A percentile compares a stretch with the other conserved stretches of the same genome.
Conservation (phyloP, 108 stramenopile species). For the Nannochloropsis salina region DNA sequence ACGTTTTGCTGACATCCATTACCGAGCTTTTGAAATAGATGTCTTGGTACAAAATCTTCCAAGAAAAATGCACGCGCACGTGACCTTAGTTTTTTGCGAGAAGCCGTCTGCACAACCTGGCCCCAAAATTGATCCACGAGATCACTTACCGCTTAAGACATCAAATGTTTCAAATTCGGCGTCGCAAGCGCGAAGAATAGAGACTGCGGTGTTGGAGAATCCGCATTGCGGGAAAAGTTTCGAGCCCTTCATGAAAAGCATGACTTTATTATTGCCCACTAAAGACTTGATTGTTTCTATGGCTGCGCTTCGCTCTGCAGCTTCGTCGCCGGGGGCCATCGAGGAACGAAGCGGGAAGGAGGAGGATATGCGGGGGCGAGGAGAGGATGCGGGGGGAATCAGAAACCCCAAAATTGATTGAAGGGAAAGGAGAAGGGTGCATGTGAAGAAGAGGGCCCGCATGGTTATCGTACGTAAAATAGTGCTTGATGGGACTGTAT, state of each 20-base stretch:
- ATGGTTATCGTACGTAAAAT: background rate
- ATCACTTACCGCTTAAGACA: conserved; percentile 50
- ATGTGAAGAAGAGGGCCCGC: background rate
- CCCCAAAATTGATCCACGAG: too few species aligned
- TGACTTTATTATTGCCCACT: conserved; percentile 65
- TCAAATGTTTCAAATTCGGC: conserved; percentile 75
- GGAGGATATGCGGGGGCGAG: background rate
- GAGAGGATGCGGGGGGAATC: background rate
- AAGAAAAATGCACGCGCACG: too few species aligned
- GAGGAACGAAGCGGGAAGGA: conserved; percentile 9
- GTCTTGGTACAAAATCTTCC: too few species aligned
- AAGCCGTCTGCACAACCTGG: too few species aligned
- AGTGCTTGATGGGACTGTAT: background rate
- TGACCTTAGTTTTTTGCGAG: too few species aligned
- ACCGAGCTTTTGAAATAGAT: too few species aligned
- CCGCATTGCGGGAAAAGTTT: conserved; percentile 94
- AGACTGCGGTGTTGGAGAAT: conserved; percentile 84
- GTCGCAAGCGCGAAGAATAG: conserved; percentile 69
- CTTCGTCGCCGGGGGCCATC: conserved; percentile 1
- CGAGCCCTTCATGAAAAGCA: conserved; percentile 89
- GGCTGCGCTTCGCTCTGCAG: conserved; percentile 7
- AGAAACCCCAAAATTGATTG: background rate
- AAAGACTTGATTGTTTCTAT: conserved; percentile 60
- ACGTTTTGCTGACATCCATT: too few species aligned
- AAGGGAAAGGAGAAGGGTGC: background rate